These are phyloP conservation scores for Phallus indusiatus DNA, from an alignment of 768 basidiomycete species.

Conservation along the genomic window DNA sequence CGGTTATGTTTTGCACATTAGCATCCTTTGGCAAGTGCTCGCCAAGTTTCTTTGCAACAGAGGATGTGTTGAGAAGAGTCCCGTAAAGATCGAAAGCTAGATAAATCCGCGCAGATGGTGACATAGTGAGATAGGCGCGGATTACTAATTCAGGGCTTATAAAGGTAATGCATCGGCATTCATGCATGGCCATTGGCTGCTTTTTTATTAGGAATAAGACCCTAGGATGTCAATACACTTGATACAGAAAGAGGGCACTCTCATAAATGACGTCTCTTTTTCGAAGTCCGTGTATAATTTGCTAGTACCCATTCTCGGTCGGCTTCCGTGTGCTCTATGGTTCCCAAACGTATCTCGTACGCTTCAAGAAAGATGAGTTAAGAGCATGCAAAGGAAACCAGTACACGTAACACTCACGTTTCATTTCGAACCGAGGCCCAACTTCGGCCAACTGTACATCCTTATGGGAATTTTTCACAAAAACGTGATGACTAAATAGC, in stretches of 20 bases:
- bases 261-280: constrained; percentile 69
- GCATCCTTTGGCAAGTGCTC: constrained; percentile 3
- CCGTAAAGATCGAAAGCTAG: constrained; percentile 26
- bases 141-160: background rate
- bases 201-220: too few species aligned
- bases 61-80: constrained; percentile 20
- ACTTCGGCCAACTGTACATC: constrained; percentile 94
- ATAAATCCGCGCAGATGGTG: background rate
- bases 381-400: too few species aligned
- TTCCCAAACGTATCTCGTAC: constrained; percentile 95
- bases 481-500: constrained; percentile 86
- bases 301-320: constrained; percentile 96
- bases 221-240: too few species aligned
- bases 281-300: constrained; percentile 88
- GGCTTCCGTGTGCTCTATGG: constrained; percentile 88
- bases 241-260: too few species aligned
- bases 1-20: constrained; percentile 10
- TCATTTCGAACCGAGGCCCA: constrained; percentile 96
- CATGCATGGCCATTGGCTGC: too few species aligned
- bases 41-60: constrained; percentile 12
- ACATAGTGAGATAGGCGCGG: background rate
- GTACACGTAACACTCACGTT: constrained; percentile 51
- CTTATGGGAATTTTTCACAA: constrained; percentile 76
- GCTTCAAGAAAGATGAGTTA: constrained; percentile 37
- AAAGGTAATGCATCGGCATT: too few species aligned